A percentile compares a stretch with the other conserved stretches of the same genome.
phyloP scores from a whole-genome alignment of 2,329 filamentous ascomycete species.

The Orbilia javanica region DNA sequence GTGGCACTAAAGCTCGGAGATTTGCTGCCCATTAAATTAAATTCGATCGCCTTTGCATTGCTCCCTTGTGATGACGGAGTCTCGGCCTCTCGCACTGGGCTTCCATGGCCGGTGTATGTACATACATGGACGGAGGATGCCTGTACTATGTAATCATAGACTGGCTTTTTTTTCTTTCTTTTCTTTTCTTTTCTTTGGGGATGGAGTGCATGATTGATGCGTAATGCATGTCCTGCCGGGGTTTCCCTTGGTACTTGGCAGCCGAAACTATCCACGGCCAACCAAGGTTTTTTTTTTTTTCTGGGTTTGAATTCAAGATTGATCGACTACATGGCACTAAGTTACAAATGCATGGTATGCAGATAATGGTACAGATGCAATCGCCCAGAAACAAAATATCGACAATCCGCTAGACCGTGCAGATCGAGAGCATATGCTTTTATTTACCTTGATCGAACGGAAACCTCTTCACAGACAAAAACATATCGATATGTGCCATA shows the following conservation, averaged over 20 bases:
- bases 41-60: constrained; percentile 27
- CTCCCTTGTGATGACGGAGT: constrained; percentile 23
- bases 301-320: background rate
- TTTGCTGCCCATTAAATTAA: constrained; percentile 1
- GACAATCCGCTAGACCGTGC: background rate
- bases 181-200: background rate
- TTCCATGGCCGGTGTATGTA: too few relatives aligned
- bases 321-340: background rate
- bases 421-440: background rate
- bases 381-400: background rate
- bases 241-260: constrained; percentile 19
- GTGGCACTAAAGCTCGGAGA: constrained; percentile 8
- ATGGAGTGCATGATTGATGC: constrained; percentile 31
- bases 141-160: constrained; percentile 17
- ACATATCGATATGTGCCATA: constrained; percentile 6
- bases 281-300: background rate
- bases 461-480: constrained; percentile 7
- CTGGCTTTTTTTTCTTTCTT: too few relatives aligned
- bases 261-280: constrained; percentile 1
- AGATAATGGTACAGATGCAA: constrained; percentile 11
- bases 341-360: background rate
- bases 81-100: constrained; percentile 3
- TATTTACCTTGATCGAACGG: constrained; percentile 18
- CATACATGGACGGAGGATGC: too few relatives aligned
- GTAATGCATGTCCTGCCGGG: constrained; percentile 15